These are phyloP conservation scores for Podospora bellae-mahoneyi DNA, from an alignment of 495 filamentous ascomycete genomes.

Conservation along the genomic window DNA sequence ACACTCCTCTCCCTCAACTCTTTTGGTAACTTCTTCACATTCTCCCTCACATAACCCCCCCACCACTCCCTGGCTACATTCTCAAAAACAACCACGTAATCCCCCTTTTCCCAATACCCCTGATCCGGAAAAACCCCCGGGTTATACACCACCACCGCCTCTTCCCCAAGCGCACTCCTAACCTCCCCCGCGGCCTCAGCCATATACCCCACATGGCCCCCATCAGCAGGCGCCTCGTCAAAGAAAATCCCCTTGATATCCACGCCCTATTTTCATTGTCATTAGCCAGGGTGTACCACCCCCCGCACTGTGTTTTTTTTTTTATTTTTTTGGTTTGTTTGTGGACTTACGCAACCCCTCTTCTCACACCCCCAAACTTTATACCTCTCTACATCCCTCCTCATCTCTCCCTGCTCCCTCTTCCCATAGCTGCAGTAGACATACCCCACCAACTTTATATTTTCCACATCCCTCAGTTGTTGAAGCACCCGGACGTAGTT, in stretches of 20 bases:
- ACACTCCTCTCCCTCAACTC: conserved; percentile 21
- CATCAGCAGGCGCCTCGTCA: conserved; percentile 21
- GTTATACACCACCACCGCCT: conserved; percentile 26
- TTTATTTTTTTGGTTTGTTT: too few species aligned
- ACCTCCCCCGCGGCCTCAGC: conserved; percentile 1
- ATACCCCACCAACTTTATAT: conserved; percentile 55
- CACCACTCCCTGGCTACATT: conserved; percentile 24
- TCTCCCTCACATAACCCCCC: conserved; percentile 17
- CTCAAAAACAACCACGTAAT: conserved; percentile 32
- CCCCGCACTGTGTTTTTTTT: too few species aligned
- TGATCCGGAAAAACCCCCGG: conserved; percentile 27
- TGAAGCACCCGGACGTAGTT: conserved; percentile 52
- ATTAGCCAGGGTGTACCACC: not conserved
- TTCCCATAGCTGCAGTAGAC: conserved; percentile 51
- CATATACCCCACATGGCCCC: conserved; percentile 20
- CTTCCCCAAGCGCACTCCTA: not conserved
- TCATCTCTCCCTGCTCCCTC: conserved; percentile 40
- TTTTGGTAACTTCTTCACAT: conserved; percentile 14
- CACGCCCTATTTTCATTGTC: not conserved
- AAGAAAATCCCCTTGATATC: conserved; percentile 26
- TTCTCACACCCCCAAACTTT: not conserved
- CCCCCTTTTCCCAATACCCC: conserved; percentile 23
- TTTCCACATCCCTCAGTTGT: conserved; percentile 41
- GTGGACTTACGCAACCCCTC: not conserved
- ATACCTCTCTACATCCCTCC: conserved; percentile 36